Evolutionary conservation across 106 monocot genomes (phyloP).

Genomic region (Cymbidium sinense): DNA sequence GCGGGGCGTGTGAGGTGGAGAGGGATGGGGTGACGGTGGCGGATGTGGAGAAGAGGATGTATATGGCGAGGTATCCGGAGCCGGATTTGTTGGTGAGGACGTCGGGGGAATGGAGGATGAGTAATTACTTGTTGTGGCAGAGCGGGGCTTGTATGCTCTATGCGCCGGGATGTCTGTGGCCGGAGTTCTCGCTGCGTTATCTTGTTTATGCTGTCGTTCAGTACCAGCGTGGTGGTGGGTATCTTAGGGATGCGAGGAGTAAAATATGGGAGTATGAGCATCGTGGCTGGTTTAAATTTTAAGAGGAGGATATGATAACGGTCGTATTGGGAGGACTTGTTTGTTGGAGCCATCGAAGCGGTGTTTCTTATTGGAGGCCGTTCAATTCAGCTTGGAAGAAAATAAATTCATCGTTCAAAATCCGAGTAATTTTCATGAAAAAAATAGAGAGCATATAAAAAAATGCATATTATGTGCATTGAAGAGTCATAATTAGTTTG

Average conservation of each 20-base stretch:
- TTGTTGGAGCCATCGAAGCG: too few species aligned
- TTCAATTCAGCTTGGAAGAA: neutral
- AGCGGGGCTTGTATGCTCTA: slow-evolving; percentile 10
- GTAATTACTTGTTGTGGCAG: slow-evolving; percentile 52
- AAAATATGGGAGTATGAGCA: neutral
- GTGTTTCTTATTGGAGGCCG: neutral
- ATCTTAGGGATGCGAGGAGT: slow-evolving; percentile 5
- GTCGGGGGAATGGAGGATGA: slow-evolving; percentile 47
- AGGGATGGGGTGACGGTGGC: neutral
- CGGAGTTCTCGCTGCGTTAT: slow-evolving; percentile 31
- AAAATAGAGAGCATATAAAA: neutral
- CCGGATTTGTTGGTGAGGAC: slow-evolving; percentile 47
- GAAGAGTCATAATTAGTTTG: too few species aligned
- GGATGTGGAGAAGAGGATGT: slow-evolving; percentile 23
- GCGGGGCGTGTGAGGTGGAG: slow-evolving; percentile 3
- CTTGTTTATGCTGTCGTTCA: slow-evolving; percentile 30
- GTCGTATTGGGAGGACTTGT: neutral
- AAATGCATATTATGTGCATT: too few species aligned
- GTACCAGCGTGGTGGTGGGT: slow-evolving; percentile 20
- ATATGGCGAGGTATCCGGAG: slow-evolving; percentile 10
- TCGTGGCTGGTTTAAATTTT: neutral
- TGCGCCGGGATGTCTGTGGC: slow-evolving; percentile 28
- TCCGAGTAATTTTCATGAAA: neutral
- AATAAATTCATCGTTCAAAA: neutral
- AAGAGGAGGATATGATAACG: too few species aligned